phyloP scores from a whole-genome alignment of 148 eudicot genomes.

The Euryodendron excelsum region DNA sequence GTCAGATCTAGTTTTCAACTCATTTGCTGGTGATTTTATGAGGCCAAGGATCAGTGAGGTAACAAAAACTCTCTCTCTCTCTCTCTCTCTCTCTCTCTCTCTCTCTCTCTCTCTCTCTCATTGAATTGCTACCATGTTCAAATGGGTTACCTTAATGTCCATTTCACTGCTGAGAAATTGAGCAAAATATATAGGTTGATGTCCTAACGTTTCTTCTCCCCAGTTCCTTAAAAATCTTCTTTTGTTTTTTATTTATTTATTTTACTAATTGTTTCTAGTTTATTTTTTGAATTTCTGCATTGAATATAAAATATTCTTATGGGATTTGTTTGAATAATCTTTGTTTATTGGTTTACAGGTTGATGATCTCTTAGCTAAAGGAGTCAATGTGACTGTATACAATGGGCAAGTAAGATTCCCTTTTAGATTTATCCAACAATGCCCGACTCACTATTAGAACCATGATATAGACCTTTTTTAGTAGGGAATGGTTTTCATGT shows the following conservation, averaged over 20 bases:
- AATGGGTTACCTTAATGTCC: no score
- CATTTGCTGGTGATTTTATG: conserved; percentile 72
- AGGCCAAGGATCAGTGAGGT: conserved; percentile 84
- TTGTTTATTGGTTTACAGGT: conserved; percentile 36
- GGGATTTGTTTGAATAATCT: background rate
- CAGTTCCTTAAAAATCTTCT: background rate
- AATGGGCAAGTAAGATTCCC: conserved; percentile 33
- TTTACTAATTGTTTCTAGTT: background rate
- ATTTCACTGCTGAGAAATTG: background rate
- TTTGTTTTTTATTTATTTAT: no score
- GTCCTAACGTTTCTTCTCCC: no score
- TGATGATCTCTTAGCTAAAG: conserved; percentile 33
- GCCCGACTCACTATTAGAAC: background rate
- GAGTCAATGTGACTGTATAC: conserved; percentile 39
- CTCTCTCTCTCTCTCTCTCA: no score
- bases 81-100: no score
- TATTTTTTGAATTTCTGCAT: no score
- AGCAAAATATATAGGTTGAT: background rate
- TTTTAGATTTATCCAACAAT: background rate
- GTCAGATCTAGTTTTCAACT: conserved; percentile 45
- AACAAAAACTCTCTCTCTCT: no score
- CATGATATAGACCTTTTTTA: background rate
- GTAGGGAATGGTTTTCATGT: background rate
- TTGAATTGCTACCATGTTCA: no score
- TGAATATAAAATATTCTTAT: background rate